Evolutionary conservation across 208 protist genomes (phyloP), one percentile per base, ranked within the genome.

Genomic region (Leishmania mexicana): DNA sequence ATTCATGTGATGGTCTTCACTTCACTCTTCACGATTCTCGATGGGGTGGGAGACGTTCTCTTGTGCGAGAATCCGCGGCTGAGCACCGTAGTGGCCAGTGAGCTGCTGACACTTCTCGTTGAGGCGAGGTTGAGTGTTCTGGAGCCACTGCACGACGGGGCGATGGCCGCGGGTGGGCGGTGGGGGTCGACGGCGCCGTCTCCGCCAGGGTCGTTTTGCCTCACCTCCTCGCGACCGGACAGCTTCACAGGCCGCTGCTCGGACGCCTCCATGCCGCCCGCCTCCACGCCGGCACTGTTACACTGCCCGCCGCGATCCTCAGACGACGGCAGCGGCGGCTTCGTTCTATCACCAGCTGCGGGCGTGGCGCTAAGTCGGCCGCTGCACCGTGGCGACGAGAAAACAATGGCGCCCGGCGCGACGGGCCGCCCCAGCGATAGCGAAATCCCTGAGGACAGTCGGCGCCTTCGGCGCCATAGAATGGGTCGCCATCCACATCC

Each of bases 1-100:
- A 78, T 92, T 3, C 87, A 90, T 78, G 89, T 90, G 17, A 84
- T 92, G 5, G 80, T 90, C 58, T 92, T 80, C 80, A 88, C 89
- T 38, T 87, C 87, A 3, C 76, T 92, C 64, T 92, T 90, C 54
- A 78, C 78, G 19, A 83, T 92, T 49, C 67, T 92, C 0, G 83
- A 88, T 3, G 87, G 83, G 45, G 70, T 87, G 60, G 80, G 84
- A 8, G 87, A 90, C 42, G 87, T 92, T 67, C 49, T 90, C 78
- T 81, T 92, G 84, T 89, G 87, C 79, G 85, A 86, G 64, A 53
- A 85, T 79, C 87, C 89, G 57, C 86, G 89, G 24, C 77, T 92
- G 21, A 92, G 84, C 81, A 76, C 89, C 21, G 84, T 90, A 51
- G 87, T 92, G 51, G 68, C 80, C 24, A 92, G 90, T 62, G 89